Base-by-base conservation (phyloP, 441 rosid species). In the Syzygium syzygioides region DNA sequence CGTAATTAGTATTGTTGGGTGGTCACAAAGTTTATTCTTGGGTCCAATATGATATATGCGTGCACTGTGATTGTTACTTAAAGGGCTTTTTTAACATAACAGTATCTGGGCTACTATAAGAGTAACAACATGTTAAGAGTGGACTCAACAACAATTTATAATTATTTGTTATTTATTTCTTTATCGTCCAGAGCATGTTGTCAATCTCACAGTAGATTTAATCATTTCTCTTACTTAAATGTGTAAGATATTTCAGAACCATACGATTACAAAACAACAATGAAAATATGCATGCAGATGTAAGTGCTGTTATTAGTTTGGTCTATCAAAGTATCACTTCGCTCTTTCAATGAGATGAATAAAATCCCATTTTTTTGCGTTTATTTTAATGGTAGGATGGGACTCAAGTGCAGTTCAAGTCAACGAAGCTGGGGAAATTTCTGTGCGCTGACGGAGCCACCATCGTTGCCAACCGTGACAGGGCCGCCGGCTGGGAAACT, bases 401-500 rank as follows among this genome's bases (percentile, higher is more conserved):
- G 87, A 64, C 92, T 3, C 85, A 68, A 55, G 92, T 91, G 37
- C 91, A 90, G 41, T 83, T 93, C 20, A 85, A 59, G 90, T 93
- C 93, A 41, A 62, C 85, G n/a, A 87, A 88, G 76, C 59, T 90
- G 14, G 86, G 87, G 37, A 91, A 87, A 64, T 90, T 86, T 87
- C 54, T 93, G 12, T 79, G 83, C 37, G 79, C 92, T 15, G 92
- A 91, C 90, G 93, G 93, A 26, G 85, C 84, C 23, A 62, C 54
- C 13, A 17, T 92, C 41, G 92, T 91, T 9, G 91, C 89, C 88
- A 90, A 91, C 80, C 86, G 92, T 5, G 6, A 88, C 62, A 87
- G 89, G 3, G 90, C 94, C 53, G 87, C 89, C 28, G 56, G 19
- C 37, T 92, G 92, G 92, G 94, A 93, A 89, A 91, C 92, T 45